Conservation (phyloP, 257 asterid genomes). For the Solanum okadae region DNA sequence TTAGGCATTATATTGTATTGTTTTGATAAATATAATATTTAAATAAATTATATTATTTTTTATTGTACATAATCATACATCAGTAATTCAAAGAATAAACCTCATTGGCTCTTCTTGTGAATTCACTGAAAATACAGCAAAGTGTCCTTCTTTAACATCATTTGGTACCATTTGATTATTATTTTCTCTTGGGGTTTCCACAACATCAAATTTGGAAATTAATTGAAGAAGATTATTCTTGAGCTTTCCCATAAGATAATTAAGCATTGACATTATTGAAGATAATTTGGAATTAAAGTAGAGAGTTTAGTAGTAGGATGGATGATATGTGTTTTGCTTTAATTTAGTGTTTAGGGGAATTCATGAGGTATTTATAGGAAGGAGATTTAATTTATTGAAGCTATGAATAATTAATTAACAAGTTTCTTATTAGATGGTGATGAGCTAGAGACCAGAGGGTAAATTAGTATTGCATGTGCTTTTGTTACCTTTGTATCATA, state of each 20-base stretch:
- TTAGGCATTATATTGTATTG: no score
- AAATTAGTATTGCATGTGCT: background rate
- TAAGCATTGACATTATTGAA: background rate
- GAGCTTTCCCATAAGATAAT: background rate
- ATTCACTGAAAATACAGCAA: background rate
- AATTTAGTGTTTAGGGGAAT: background rate
- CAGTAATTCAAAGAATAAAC: background rate
- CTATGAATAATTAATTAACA: no score
- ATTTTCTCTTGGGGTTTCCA: background rate
- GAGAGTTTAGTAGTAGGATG: background rate
- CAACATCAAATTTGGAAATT: background rate
- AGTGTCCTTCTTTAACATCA: background rate
- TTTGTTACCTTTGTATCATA: background rate
- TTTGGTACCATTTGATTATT: background rate
- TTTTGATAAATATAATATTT: no score
- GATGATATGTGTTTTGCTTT: background rate
- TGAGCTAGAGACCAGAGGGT: background rate
- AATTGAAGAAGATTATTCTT: background rate
- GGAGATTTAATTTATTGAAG: background rate
- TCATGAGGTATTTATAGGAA: background rate
- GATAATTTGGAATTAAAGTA: no score
- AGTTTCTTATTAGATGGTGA: background rate
- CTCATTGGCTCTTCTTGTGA: conserved; percentile 2
- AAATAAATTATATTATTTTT: no score
- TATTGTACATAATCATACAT: no score